A percentile compares a stretch with the other conserved stretches of the same genome.
Conservation (phyloP, 1,139 yeast species). For the Petasospora rhodanensis region DNA sequence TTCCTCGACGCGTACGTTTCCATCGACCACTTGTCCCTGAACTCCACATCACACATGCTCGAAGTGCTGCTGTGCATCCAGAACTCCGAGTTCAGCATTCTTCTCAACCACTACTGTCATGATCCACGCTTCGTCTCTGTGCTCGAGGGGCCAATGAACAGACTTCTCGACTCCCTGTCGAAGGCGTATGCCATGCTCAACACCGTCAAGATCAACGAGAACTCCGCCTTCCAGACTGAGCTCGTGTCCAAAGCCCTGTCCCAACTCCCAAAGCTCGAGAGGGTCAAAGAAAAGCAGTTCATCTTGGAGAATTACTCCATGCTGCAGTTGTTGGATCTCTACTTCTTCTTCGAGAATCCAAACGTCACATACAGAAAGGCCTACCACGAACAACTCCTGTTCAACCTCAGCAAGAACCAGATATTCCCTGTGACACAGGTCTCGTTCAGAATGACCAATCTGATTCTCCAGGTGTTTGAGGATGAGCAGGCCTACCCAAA, state of each 20-base stretch:
- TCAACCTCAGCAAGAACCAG: constrained; percentile 19
- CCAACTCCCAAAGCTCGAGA: constrained; percentile 15
- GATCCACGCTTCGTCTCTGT: constrained; percentile 16
- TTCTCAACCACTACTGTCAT: constrained; percentile 13
- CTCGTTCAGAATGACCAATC: constrained; percentile 18
- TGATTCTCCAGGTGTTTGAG: constrained; percentile 12
- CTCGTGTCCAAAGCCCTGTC: constrained; percentile 16
- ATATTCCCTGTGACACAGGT: constrained; percentile 21
- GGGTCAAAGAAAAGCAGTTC: constrained; percentile 8
- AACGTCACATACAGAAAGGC: constrained; percentile 54
- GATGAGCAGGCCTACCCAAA: constrained; percentile 7
- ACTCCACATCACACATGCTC: constrained; percentile 20
- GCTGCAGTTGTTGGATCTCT: constrained; percentile 41
- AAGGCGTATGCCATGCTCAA: constrained; percentile 14
- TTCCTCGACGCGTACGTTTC: constrained; percentile 20
- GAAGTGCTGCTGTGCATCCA: constrained; percentile 20
- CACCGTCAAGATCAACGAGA: constrained; percentile 15
- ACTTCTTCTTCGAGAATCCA: constrained; percentile 49
- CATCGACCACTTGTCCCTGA: constrained; percentile 18
- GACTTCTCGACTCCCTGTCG: constrained; percentile 9
- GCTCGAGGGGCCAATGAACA: constrained; percentile 11
- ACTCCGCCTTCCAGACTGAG: constrained; percentile 19
- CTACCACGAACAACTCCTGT: constrained; percentile 55
- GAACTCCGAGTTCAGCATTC: constrained; percentile 18
- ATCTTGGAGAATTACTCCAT: constrained; percentile 18